Conservation (phyloP, 2,329 filamentous ascomycete genomes). For the Cladosporium colombiae region DNA sequence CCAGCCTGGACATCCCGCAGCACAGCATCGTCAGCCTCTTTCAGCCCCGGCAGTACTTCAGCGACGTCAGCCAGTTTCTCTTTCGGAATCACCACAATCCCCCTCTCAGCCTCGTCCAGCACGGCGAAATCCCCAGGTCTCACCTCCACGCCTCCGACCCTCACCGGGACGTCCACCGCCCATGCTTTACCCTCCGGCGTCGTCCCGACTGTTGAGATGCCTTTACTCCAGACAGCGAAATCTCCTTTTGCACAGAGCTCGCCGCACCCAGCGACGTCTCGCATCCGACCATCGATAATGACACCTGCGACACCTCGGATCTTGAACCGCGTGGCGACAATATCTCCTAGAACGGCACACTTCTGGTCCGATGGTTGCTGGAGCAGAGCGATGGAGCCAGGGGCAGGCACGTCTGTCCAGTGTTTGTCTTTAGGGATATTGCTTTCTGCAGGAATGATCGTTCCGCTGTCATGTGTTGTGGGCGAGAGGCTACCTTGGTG, state of each 20-base stretch:
- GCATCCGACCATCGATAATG: conserved; percentile 67
- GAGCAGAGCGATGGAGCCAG: conserved; percentile 65
- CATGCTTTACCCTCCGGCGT: conserved; percentile 59
- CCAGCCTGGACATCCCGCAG: conserved; percentile 63
- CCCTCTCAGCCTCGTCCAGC: conserved; percentile 65
- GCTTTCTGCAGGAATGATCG: conserved; percentile 34
- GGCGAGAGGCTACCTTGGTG: conserved; percentile 34
- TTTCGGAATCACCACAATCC: conserved; percentile 67
- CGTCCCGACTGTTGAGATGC: conserved; percentile 59
- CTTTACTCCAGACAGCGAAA: conserved; percentile 56
- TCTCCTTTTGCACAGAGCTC: conserved; percentile 49
- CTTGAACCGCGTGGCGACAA: conserved; percentile 72
- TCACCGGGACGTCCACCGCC: conserved; percentile 48
- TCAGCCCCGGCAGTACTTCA: conserved; percentile 57
- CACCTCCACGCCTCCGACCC: conserved; percentile 41
- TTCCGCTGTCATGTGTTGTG: neutral
- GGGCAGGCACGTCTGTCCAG: conserved; percentile 66
- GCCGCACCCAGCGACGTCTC: conserved; percentile 55
- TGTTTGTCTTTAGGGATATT: conserved; percentile 62
- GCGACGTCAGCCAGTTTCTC: conserved; percentile 62
- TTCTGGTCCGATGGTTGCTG: conserved; percentile 63
- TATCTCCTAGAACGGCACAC: conserved; percentile 71
- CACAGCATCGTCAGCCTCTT: conserved; percentile 46
- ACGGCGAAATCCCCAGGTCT: conserved; percentile 66
- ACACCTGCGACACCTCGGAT: conserved; percentile 60